These are phyloP conservation scores for Arthrobotrys iridis DNA, from an alignment of 2,329 filamentous ascomycete species.

Conservation along the genomic window DNA sequence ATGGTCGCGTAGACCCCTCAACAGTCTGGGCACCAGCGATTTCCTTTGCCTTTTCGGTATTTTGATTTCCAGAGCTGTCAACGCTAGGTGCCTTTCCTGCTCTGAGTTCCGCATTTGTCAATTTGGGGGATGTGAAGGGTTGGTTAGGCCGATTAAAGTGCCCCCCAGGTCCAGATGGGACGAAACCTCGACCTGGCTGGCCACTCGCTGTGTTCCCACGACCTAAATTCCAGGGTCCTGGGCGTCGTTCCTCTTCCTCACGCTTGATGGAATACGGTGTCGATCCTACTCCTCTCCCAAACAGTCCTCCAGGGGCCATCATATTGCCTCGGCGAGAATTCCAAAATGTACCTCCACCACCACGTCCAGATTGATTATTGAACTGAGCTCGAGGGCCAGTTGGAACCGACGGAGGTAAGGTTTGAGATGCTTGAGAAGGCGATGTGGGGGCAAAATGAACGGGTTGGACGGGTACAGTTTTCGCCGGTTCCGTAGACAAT, in stretches of 20 bases:
- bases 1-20: neutral
- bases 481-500: conserved; percentile 30
- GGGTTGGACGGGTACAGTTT: conserved; percentile 38
- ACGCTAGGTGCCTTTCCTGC: conserved; percentile 21
- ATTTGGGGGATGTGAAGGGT: conserved; percentile 45
- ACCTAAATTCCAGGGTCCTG: conserved; percentile 13
- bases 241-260: conserved; percentile 36
- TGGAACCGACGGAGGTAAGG: conserved; percentile 34
- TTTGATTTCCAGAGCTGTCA: conserved; percentile 19
- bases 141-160: conserved; percentile 32
- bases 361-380: conserved; percentile 10
- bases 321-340: conserved; percentile 24
- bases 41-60: conserved; percentile 10
- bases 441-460: conserved; percentile 48
- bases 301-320: conserved; percentile 37
- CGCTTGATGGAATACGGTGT: conserved; percentile 21
- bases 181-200: conserved; percentile 15
- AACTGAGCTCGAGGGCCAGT: conserved; percentile 45
- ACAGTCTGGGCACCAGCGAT: neutral
- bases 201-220: conserved; percentile 17
- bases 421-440: conserved; percentile 26
- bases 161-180: conserved; percentile 23
- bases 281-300: conserved; percentile 34
- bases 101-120: conserved; percentile 38
- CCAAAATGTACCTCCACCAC: conserved; percentile 26